These are phyloP conservation scores for Chrysochromulina parva DNA, from an alignment of 78 protist species.

Conservation along the genomic window DNA sequence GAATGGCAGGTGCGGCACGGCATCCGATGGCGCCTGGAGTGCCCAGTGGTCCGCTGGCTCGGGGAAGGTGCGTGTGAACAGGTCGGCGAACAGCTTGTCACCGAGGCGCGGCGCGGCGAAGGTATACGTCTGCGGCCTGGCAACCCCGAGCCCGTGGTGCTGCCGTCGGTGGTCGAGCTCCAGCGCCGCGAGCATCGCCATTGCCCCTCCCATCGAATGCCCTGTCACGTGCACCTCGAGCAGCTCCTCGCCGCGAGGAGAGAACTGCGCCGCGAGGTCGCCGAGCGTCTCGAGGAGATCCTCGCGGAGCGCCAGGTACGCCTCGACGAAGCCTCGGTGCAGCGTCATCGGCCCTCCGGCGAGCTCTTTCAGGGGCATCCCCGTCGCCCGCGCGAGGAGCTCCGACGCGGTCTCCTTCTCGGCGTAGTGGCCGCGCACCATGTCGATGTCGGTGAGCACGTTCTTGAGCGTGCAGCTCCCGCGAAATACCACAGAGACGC, in stretches of 20 bases:
- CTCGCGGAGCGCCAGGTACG: not conserved
- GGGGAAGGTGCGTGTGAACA: not conserved
- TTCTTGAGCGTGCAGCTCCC: no score
- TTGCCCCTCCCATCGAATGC: constrained; percentile 9
- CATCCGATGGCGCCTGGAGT: not conserved
- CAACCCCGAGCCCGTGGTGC: not conserved
- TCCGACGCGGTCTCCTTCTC: no score
- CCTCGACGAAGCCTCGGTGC: not conserved
- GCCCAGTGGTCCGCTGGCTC: not conserved
- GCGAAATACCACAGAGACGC: no score
- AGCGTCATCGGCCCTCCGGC: not conserved
- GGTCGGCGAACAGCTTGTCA: not conserved
- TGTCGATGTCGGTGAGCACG: no score
- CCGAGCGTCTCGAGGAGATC: not conserved
- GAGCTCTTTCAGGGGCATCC: no score
- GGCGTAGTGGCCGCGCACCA: no score
- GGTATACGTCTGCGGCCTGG: not conserved
- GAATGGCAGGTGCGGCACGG: constrained; percentile 26
- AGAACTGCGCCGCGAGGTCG: no score
- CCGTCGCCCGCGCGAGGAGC: no score
- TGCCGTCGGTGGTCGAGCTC: not conserved
- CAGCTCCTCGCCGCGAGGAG: not conserved
- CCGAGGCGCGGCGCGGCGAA: constrained; percentile 19
- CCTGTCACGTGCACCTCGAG: not conserved
- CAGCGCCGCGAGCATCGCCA: not conserved